phyloP scores from a whole-genome alignment of 441 rosid species.

The Capsella rubella region DNA sequence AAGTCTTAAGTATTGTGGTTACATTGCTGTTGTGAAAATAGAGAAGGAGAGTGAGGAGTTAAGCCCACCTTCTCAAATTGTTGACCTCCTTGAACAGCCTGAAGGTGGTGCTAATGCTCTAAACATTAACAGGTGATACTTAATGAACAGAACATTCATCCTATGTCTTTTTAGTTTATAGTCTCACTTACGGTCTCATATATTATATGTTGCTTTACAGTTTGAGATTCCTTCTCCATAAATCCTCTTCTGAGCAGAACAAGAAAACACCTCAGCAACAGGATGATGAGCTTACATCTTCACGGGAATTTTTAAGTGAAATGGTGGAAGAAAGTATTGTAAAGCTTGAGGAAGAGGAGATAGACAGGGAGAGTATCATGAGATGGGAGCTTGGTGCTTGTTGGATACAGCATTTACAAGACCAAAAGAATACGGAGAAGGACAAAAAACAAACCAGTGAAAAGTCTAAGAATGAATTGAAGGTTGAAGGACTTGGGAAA shows the following conservation, averaged over 20 bases:
- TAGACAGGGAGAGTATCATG: constrained; percentile 53
- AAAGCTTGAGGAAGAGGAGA: constrained; percentile 67
- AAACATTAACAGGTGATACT: constrained; percentile 67
- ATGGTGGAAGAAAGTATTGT: constrained; percentile 68
- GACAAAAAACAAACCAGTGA: constrained; percentile 73
- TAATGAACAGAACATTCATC: neutral
- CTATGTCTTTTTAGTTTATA: constrained; percentile 29
- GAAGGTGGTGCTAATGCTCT: constrained; percentile 85
- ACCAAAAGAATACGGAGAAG: constrained; percentile 75
- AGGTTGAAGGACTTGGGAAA: constrained; percentile 98
- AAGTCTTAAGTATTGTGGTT: constrained; percentile 71
- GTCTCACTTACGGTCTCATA: constrained; percentile 15
- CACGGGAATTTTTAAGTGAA: constrained; percentile 64
- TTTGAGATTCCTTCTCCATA: constrained; percentile 72
- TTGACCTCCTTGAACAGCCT: constrained; percentile 67
- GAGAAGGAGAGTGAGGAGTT: constrained; percentile 52
- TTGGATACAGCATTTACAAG: constrained; percentile 83
- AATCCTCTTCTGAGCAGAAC: constrained; percentile 59
- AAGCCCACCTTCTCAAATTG: constrained; percentile 52
- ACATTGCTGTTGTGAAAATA: constrained; percentile 67
- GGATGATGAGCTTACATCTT: constrained; percentile 66
- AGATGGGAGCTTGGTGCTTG: constrained; percentile 89
- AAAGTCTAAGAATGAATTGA: constrained; percentile 85
- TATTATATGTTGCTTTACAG: constrained; percentile 48
- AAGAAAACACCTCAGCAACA: constrained; percentile 56